Conservation (phyloP, 805 yeast species). For the Kuraishia ogatae region DNA sequence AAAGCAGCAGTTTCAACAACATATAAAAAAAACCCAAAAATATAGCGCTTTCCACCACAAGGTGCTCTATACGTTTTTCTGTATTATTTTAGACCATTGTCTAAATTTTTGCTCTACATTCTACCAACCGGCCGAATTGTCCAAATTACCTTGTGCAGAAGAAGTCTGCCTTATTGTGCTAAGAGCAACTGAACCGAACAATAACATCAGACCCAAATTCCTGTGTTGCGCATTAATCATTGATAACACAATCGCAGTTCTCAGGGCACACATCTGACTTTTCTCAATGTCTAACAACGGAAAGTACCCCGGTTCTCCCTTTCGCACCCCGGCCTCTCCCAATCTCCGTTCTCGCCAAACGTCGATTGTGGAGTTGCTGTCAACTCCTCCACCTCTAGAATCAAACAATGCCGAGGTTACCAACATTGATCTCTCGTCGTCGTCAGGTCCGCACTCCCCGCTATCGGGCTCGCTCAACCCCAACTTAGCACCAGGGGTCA, state of each 20-base stretch:
- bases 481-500: not conserved
- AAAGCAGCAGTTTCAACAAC: not conserved
- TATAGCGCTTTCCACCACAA: not conserved
- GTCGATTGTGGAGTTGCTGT: conserved; percentile 65
- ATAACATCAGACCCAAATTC: no score
- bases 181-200: no score
- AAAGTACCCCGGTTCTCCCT: conserved; percentile 25
- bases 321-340: conserved; percentile 28
- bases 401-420: conserved; percentile 8
- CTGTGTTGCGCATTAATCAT: no score
- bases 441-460: conserved; percentile 9
- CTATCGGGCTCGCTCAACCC: not conserved
- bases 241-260: no score
- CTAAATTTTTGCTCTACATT: not conserved
- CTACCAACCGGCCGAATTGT: no score
- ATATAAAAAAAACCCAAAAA: no score
- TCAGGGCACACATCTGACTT: not conserved
- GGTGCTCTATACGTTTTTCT: no score
- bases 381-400: conserved; percentile 67
- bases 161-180: no score
- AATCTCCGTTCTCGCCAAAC: conserved; percentile 39
- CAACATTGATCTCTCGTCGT: conserved; percentile 7
- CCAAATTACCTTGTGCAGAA: no score
- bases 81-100: not conserved
- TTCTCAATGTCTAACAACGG: not conserved